Evolutionary conservation across 1,284 basidiomycete genomes (phyloP).

Genomic region (Moesziomyces sp.): DNA sequence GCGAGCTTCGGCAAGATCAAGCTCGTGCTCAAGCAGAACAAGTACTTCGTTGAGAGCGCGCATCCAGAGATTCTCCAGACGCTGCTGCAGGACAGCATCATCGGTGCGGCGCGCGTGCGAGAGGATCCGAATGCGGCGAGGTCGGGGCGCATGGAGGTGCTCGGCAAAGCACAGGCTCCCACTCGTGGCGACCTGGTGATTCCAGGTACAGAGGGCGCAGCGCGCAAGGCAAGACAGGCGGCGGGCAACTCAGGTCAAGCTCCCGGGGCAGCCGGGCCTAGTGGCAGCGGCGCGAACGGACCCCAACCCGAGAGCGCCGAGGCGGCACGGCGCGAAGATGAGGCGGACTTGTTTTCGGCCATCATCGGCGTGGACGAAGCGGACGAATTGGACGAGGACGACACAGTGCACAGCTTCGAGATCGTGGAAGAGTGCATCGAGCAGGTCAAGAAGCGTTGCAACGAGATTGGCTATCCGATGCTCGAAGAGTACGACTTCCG

Average conservation of each 20-base stretch:
- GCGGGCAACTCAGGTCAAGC: conserved; percentile 34
- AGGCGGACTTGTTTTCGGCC: conserved; percentile 65
- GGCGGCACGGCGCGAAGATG: conserved; percentile 47
- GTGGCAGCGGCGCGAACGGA: conserved; percentile 24
- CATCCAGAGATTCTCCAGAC: conserved; percentile 65
- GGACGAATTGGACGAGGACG: conserved; percentile 66
- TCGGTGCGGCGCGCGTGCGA: conserved; percentile 57
- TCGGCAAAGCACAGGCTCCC: conserved; percentile 56
- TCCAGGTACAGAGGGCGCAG: conserved; percentile 58
- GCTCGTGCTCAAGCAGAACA: conserved; percentile 67
- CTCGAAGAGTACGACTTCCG: conserved; percentile 68
- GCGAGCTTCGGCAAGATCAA: conserved; percentile 67
- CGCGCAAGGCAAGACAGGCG: conserved; percentile 38
- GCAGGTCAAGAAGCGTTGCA: conserved; percentile 66
- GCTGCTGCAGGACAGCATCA: conserved; percentile 62
- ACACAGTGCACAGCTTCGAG: conserved; percentile 67
- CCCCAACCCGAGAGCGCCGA: conserved; percentile 29
- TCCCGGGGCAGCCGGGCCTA: conserved; percentile 9
- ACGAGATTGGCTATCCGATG: conserved; percentile 67
- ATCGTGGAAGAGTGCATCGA: conserved; percentile 65
- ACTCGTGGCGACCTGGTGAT: conserved; percentile 62
- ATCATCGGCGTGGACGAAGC: conserved; percentile 67
- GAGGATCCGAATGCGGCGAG: conserved; percentile 49
- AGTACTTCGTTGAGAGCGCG: conserved; percentile 66
- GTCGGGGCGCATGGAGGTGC: conserved; percentile 43